Base-by-base conservation (phyloP, 495 filamentous ascomycete species). In the Physcia stellaris region DNA sequence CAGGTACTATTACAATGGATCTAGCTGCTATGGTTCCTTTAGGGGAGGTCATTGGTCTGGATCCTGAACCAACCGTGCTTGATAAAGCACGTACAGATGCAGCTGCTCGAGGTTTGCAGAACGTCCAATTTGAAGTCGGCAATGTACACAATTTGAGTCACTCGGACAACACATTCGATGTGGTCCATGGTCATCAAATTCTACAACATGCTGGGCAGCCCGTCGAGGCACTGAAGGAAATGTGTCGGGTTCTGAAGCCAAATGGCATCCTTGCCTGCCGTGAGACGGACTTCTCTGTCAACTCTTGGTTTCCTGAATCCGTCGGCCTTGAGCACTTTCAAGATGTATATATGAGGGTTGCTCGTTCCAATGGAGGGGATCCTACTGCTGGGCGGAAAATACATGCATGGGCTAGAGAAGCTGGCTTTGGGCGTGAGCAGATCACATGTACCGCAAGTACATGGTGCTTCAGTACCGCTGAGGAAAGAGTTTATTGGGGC, bases 1-100 rank as follows among this genome's bases (percentile, higher is more conserved):
- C 70, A 0, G 71, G 71, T 15, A 70, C 62, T 18, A 75, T 79
- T 36, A 75, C 70, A 1, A 49, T 63, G 1, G 70, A 67, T 32
- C 48, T 77, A 5, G 70, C 70, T 7, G 38, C 42, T 1, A 50
- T 59, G 24, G 63, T 68, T 1, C 61, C 68, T 0, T 30, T 64
- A 23, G 73, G 70, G 10, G 48, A 53, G 27, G 57, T 70, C 6
- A 59, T 51, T 0, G 67, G 67, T 12, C 41, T 70, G 6, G 68
- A 70, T 16, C 24, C 44, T 4, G 48, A 54, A n/a, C 7, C 51
- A 11, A 41, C 41, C 6, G 51, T 66, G 1, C 52, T 73, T 9
- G 49, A 58, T 4, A 45, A 56, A 18, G 67, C 64, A 9, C 58
- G 52, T 19, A 48, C 47, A 15, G 41, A 56, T 21, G 62, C 61